Percentiles rank a stretch among this genome's conserved stretches.
Evolutionary conservation across 345 rosid genomes (phyloP).

Genomic region (Laguncularia racemosa): DNA sequence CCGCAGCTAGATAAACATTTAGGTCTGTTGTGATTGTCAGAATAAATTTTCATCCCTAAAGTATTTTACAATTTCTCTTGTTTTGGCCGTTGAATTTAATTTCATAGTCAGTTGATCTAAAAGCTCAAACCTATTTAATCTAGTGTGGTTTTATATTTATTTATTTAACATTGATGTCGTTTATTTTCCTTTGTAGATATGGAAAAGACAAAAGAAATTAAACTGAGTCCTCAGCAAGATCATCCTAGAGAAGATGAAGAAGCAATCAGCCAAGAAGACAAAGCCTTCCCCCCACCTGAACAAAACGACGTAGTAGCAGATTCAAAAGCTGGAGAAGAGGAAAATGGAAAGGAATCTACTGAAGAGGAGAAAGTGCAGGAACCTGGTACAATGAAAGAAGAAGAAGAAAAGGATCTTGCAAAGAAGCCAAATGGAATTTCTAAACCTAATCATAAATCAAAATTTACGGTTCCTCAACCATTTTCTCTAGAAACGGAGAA

Average conservation of each 20-base stretch:
- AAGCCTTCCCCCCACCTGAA: background rate
- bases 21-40: too few species aligned
- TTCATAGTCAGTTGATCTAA: too few species aligned
- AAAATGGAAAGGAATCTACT: background rate
- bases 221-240: slow-evolving; percentile 2
- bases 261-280: background rate
- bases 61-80: too few species aligned
- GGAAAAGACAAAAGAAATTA: slow-evolving; percentile 5
- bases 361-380: background rate
- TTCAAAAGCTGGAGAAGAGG: background rate
- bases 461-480: slow-evolving; percentile 29
- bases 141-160: too few species aligned
- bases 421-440: slow-evolving; percentile 21
- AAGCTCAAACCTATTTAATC: too few species aligned
- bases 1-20: background rate
- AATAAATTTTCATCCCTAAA: too few species aligned
- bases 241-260: background rate
- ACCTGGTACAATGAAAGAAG: slow-evolving; percentile 3
- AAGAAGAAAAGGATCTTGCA: background rate
- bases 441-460: slow-evolving; percentile 11
- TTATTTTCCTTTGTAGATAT: slow-evolving; percentile 6
- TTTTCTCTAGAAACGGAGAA: slow-evolving; percentile 29
- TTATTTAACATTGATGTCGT: too few species aligned
- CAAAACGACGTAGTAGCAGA: background rate
- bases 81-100: too few species aligned